Conservation (phyloP, 805 yeast genomes). For the Yarrowia sp. region DNA sequence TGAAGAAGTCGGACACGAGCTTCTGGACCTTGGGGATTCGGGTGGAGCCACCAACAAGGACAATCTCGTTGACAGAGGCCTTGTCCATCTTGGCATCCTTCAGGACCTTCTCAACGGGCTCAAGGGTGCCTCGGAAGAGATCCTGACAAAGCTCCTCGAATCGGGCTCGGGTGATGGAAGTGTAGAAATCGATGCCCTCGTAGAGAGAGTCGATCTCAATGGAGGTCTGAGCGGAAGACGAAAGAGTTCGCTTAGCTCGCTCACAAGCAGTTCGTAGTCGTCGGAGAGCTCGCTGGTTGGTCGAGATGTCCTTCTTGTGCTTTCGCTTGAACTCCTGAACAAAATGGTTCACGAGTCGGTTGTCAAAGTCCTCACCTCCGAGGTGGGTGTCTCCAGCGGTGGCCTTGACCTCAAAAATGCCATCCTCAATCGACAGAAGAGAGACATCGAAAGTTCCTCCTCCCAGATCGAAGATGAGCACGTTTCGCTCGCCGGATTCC, state of each 20-base stretch:
- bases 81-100: constrained; percentile 3
- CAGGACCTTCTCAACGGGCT: background rate
- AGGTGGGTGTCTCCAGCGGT: background rate
- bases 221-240: background rate
- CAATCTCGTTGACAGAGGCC: background rate
- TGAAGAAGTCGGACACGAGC: background rate
- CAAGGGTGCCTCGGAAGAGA: background rate
- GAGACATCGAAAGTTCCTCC: constrained; percentile 4
- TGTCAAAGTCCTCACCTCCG: constrained; percentile 2
- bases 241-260: constrained; percentile 4
- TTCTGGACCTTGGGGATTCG: constrained; percentile 9
- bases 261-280: constrained; percentile 2
- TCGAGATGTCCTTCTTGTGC: constrained; percentile 2
- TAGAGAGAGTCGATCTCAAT: background rate
- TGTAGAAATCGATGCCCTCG: background rate
- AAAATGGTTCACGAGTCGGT: constrained; percentile 11
- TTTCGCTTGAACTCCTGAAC: constrained; percentile 8
- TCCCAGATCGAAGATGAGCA: constrained; percentile 1
- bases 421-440: background rate
- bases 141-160: constrained; percentile 7
- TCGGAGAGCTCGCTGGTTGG: constrained; percentile 13
- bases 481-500: background rate
- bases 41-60: background rate
- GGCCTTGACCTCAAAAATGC: background rate
- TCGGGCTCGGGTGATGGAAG: constrained; percentile 2